A percentile compares a stretch with the other conserved stretches of the same genome.
Conservation (phyloP, 768 basidiomycete species). For the Pleurotus citrinopileatus region DNA sequence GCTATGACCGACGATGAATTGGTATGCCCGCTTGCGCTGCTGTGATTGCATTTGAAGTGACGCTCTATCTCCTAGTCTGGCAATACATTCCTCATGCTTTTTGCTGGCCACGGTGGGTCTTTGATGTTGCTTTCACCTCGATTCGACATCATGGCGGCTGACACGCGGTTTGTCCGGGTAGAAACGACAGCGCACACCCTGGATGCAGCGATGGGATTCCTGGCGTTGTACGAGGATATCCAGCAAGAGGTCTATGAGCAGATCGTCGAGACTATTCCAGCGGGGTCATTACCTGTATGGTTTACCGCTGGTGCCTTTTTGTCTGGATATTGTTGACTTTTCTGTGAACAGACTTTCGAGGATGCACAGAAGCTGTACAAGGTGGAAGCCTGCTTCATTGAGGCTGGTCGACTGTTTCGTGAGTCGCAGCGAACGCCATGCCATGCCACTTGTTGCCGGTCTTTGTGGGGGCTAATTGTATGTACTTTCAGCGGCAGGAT, state of each 20-base stretch:
- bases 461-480: too few relatives aligned
- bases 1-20: constrained; percentile 38
- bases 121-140: not conserved
- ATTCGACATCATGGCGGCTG: not conserved
- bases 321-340: too few relatives aligned
- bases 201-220: constrained; percentile 42
- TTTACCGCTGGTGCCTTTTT: not conserved
- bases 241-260: constrained; percentile 48
- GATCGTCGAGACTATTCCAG: constrained; percentile 34
- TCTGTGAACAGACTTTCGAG: constrained; percentile 38
- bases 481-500: constrained; percentile 30
- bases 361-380: constrained; percentile 38
- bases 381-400: constrained; percentile 41
- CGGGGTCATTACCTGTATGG: constrained; percentile 29
- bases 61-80: constrained; percentile 27
- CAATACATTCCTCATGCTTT: constrained; percentile 48
- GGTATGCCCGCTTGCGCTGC: not conserved
- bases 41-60: not conserved
- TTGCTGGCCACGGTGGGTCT: constrained; percentile 53
- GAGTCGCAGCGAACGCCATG: constrained; percentile 17
- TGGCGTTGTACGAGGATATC: constrained; percentile 41
- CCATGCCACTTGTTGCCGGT: not conserved
- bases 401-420: constrained; percentile 44
- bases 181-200: constrained; percentile 52
- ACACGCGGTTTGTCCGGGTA: constrained; percentile 12